A percentile compares a stretch with the other conserved stretches of the same genome.
Evolutionary conservation across 108 stramenopile genomes (phyloP).

Genomic region (Nannochloropsis gaditana): DNA sequence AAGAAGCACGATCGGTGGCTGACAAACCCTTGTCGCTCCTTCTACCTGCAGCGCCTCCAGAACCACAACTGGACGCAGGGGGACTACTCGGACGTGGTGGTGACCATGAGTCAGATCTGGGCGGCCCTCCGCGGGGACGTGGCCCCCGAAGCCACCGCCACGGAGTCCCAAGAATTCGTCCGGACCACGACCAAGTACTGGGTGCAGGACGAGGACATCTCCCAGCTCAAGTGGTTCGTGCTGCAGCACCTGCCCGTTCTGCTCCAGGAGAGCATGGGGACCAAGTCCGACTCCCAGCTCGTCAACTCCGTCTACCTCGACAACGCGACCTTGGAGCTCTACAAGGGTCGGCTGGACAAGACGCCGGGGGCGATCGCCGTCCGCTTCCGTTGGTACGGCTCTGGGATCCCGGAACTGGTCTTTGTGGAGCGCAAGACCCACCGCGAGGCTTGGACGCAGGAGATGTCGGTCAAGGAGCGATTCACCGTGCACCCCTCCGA

Average conservation of each 20-base stretch:
- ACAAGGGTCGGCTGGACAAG: constrained; percentile 91
- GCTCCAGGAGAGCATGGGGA: constrained; percentile 43
- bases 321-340: constrained; percentile 62
- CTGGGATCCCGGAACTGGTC: constrained; percentile 63
- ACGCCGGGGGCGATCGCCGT: constrained; percentile 88
- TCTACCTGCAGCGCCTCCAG: constrained; percentile 87
- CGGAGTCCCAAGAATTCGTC: constrained; percentile 71
- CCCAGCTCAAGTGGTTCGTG: constrained; percentile 80
- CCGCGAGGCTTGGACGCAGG: constrained; percentile 95
- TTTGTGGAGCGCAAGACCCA: constrained; percentile 98
- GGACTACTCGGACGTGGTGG: constrained; percentile 87
- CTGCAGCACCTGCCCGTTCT: constrained; percentile 84
- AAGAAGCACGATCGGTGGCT: constrained; percentile 94
- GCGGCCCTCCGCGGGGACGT: constrained; percentile 66
- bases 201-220: constrained; percentile 90
- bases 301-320: constrained; percentile 80
- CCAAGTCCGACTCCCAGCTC: constrained; percentile 72
- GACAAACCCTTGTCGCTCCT: constrained; percentile 76
- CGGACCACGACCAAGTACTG: constrained; percentile 92
- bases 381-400: constrained; percentile 81
- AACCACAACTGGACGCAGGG: constrained; percentile 91
- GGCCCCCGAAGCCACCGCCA: constrained; percentile 65
- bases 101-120: constrained; percentile 73
- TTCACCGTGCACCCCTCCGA: constrained; percentile 57
- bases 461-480: constrained; percentile 90